Evolutionary conservation across 345 rosid genomes (phyloP), one percentile per base, ranked within the genome.

Genomic region (Lumnitzera littorea): DNA sequence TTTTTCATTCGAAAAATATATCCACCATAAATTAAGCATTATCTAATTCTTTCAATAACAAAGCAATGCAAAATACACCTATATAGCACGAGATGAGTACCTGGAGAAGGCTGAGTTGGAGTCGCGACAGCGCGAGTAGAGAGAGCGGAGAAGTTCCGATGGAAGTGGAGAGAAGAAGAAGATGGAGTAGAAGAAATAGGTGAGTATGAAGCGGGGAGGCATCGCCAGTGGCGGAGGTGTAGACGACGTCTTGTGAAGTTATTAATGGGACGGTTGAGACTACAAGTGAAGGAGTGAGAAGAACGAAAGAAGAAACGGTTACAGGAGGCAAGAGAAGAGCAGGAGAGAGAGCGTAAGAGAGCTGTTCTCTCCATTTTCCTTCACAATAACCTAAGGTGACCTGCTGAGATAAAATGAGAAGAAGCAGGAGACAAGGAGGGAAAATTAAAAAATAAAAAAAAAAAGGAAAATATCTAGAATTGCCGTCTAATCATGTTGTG

Each of bases 61-160:
- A 48, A 23, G 48, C 23, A n/a, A 59, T 49, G 15, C 24, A 15
- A 46, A 13, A 9, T 17, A 59, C 24, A 24, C n/a, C 27, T 27
- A 5, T 11, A 6, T 48, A 48, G 17, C 62, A 48, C 12, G 46
- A 15, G 51, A 52, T 23, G 24, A 46, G 31, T 57, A 91, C 96
- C 91, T 16, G 84, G 79, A 70, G 86, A 82, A 52, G 81, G 74
- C 24, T 63, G 85, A 23, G 84, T 68, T 1, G 80, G 84, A 24
- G 89, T 77, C 48, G 95, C 90, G 53, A 85, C 72, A 63, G 98
- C 95, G 51, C 80, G 86, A 3, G 70, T 15, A 16, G 91, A 70
- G 65, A 89, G 69, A 24, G 90, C 66, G 46, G 90, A 81, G 75
- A 80, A 80, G 62, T 55, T 77, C 13, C 73, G 66, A 60, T 55